phyloP scores from a whole-genome alignment of 139 green algal species.

The Chlorella sp. region DNA sequence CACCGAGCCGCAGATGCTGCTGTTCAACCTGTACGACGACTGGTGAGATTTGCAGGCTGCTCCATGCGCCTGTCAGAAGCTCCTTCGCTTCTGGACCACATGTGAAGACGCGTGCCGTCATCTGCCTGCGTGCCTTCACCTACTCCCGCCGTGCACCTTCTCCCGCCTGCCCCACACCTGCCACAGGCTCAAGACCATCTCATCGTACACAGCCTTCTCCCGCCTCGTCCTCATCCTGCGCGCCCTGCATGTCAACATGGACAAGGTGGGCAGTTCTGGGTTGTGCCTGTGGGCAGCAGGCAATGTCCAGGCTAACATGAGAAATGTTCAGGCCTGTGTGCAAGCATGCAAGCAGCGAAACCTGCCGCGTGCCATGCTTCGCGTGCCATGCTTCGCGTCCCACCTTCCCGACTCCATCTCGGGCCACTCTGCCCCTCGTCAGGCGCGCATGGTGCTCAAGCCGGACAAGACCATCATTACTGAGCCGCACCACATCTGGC shows the following conservation, averaged over 20 bases:
- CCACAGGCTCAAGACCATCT: slow-evolving; percentile 83
- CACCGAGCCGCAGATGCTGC: slow-evolving; percentile 97
- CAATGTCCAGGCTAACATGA: too few species aligned
- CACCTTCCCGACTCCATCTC: too few species aligned
- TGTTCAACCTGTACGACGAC: slow-evolving; percentile 99
- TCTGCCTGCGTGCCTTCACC: too few species aligned
- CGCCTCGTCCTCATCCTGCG: slow-evolving; percentile 98
- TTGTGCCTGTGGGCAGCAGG: too few species aligned
- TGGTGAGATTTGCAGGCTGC: slow-evolving; percentile 93
- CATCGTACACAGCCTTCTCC: slow-evolving; percentile 98
- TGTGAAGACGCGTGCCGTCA: too few species aligned
- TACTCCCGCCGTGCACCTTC: too few species aligned
- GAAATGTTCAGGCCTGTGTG: too few species aligned
- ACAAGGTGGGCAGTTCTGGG: slow-evolving; percentile 94
- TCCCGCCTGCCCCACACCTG: too few species aligned
- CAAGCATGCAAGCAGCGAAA: too few species aligned
- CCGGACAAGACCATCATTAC: slow-evolving; percentile 97
- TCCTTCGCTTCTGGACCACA: too few species aligned
- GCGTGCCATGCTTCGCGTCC: background rate
- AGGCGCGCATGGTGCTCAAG: slow-evolving; percentile 94
- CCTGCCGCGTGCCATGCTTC: too few species aligned
- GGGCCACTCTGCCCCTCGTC: background rate
- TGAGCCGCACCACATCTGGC: slow-evolving; percentile 99
- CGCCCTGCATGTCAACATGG: slow-evolving; percentile 98
- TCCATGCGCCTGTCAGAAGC: too few species aligned